phyloP scores from a whole-genome alignment of 2,329 filamentous ascomycete species.

The Calonectria pseudoturangicola region DNA sequence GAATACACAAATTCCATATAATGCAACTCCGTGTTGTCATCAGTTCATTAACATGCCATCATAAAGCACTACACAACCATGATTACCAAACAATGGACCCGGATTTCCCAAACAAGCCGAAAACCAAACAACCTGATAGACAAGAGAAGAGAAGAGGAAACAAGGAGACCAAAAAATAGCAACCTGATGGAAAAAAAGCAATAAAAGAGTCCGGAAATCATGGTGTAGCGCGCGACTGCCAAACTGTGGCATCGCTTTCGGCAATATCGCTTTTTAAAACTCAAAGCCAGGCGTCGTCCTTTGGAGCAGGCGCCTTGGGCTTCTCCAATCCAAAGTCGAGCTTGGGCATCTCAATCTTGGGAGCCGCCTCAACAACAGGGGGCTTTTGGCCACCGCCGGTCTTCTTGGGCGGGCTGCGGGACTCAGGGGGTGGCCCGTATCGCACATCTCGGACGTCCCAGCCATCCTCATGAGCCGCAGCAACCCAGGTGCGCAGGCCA shows the following conservation, averaged over 20 bases:
- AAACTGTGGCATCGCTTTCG: constrained; percentile 20
- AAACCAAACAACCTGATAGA: constrained; percentile 49
- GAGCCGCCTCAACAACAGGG: constrained; percentile 72
- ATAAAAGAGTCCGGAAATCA: constrained; percentile 36
- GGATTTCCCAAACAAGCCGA: constrained; percentile 43
- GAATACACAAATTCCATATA: constrained; percentile 38
- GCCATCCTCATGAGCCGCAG: constrained; percentile 88
- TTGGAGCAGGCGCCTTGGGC: constrained; percentile 50
- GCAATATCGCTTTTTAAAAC: constrained; percentile 27
- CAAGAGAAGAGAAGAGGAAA: constrained; percentile 48
- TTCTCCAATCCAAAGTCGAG: constrained; percentile 69
- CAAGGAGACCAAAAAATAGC: constrained; percentile 43
- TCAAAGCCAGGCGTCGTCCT: constrained; percentile 57
- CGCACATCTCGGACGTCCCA: constrained; percentile 91
- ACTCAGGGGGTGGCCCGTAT: constrained; percentile 75
- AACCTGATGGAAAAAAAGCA: constrained; percentile 37
- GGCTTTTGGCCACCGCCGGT: constrained; percentile 64
- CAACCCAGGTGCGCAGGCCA: constrained; percentile 91
- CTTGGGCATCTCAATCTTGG: constrained; percentile 77
- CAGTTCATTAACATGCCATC: constrained; percentile 64
- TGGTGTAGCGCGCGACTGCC: constrained; percentile 37
- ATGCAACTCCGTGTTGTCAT: constrained; percentile 58
- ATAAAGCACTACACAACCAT: constrained; percentile 55
- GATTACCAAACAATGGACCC: constrained; percentile 54
- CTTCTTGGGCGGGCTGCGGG: constrained; percentile 58